phyloP scores from a whole-genome alignment of 495 filamentous ascomycete species.

The Emericellopsis terricola region DNA sequence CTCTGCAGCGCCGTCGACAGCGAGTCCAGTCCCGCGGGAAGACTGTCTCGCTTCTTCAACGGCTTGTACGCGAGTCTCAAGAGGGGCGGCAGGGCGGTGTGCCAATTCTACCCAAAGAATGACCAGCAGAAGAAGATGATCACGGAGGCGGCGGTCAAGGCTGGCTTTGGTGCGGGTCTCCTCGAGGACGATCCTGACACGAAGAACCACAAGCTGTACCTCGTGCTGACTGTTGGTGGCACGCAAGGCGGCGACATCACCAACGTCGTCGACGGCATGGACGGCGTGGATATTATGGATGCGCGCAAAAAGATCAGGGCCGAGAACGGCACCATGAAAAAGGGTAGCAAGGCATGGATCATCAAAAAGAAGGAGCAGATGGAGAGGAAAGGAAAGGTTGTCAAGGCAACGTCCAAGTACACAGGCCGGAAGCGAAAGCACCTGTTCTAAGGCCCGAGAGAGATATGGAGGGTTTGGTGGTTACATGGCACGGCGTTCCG shows the following conservation, averaged over 20 bases:
- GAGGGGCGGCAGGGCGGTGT: constrained; percentile 78
- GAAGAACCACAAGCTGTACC: constrained; percentile 82
- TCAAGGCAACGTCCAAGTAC: constrained; percentile 79
- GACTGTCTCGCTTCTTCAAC: constrained; percentile 74
- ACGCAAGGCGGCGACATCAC: constrained; percentile 71
- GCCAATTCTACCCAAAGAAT: constrained; percentile 97
- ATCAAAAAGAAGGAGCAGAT: constrained; percentile 90
- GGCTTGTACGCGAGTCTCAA: constrained; percentile 74
- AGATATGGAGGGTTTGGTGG: too few species aligned
- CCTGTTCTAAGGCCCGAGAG: constrained; percentile 24
- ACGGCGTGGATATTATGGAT: constrained; percentile 72
- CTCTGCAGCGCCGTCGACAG: constrained; percentile 86
- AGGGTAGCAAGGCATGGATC: constrained; percentile 83
- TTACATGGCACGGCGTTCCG: too few species aligned
- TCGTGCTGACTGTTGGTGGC: constrained; percentile 85
- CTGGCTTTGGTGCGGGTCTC: constrained; percentile 88
- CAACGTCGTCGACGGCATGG: constrained; percentile 69
- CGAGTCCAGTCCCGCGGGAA: constrained; percentile 57
- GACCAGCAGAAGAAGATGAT: constrained; percentile 85
- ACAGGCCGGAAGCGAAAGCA: constrained; percentile 72
- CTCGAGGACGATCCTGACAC: constrained; percentile 91
- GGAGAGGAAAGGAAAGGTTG: constrained; percentile 83
- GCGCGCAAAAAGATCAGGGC: constrained; percentile 35
- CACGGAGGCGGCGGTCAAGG: constrained; percentile 67
- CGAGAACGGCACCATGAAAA: constrained; percentile 37